Evolutionary conservation across 1,284 basidiomycete genomes (phyloP), one percentile per base, ranked within the genome.

Genomic region (Erythrobasidium hasegawianum): DNA sequence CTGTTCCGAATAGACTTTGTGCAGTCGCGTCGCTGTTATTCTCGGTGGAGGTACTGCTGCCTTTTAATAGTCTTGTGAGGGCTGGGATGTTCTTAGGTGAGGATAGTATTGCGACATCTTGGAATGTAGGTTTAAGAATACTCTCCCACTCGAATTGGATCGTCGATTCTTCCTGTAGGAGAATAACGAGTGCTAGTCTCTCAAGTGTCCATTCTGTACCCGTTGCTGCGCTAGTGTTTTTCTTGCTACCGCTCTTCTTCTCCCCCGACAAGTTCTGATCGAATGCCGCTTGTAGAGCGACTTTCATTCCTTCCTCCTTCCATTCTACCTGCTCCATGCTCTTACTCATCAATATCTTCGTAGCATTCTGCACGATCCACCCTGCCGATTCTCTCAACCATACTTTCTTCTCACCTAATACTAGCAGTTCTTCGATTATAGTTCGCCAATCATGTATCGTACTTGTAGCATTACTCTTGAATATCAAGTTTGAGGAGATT

Each of bases 331-430:
- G 52, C 38, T 56, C 47, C 10, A 50, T 67, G 2, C 50, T 84
- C 1, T 82, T 75, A 24, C n/a, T 47, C 7, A 86, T 85, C 43
- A 94, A 77, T 2, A 81, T 81, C 67, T 87, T 83, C 26, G 88
- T 74, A 0, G 85, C 86, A 53, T 87, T 80, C 53, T 82, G 78
- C 39, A 95, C 80, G 22, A 86, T 83, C 87, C 91, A 97, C 85
- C 89, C 95, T 16, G 86, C 87, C 74, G 89, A 89, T 79, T 98
- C 95, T 45, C 87, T 82, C 65, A 98, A 79, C 93, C 94, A 97
- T 0, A 86, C 86, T 77, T 95, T 97, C 75, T 86, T 85, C 72
- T 87, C 84, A 14, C 89, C 89, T 43, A 97, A 80, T 1, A 80
- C 81, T 27, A 88, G 72, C 13, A 97, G 81, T 68, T 87, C 81